Evolutionary conservation across 139 green algal genomes (phyloP).

Genomic region (Edaphochlamys debaryana): DNA sequence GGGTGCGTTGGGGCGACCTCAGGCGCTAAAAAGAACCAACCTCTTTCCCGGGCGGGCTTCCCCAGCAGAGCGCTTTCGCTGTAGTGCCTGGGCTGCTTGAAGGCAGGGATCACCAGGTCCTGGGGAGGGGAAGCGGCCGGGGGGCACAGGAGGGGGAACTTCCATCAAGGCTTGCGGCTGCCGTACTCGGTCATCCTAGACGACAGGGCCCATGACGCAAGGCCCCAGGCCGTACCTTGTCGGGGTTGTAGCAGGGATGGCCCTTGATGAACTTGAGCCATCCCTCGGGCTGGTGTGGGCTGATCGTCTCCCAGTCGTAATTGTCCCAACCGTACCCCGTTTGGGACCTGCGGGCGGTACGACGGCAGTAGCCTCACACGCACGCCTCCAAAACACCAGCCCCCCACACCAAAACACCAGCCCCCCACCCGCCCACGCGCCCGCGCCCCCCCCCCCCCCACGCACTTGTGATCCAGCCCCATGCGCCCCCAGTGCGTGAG

Average conservation of each 20-base stretch:
- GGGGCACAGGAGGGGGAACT: background rate
- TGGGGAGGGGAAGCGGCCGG: background rate
- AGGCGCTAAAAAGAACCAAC: too few species aligned
- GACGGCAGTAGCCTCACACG: too few species aligned
- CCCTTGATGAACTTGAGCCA: conserved; percentile 43
- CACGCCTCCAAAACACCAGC: too few species aligned
- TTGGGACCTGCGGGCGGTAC: conserved; percentile 13
- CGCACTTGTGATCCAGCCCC: too few species aligned
- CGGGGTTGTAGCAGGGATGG: conserved; percentile 57
- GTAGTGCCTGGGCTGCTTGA: conserved; percentile 51
- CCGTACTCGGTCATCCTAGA: too few species aligned
- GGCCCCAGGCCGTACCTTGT: conserved; percentile 60
- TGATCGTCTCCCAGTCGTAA: conserved; percentile 45
- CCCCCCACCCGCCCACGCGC: too few species aligned
- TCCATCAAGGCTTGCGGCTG: too few species aligned
- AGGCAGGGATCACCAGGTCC: conserved; percentile 66
- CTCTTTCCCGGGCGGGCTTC: conserved; percentile 1
- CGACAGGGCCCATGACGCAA: too few species aligned
- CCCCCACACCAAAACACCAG: too few species aligned
- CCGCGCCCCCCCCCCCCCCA: too few species aligned
- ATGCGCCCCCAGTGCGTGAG: too few species aligned
- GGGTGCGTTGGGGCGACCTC: too few species aligned
- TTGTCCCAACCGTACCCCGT: conserved; percentile 48
- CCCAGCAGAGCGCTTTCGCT: conserved; percentile 36
- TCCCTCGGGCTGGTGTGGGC: conserved; percentile 42